These are phyloP conservation scores for Boletellus ananiceps DNA, from an alignment of 768 basidiomycete genomes.

Conservation along the genomic window DNA sequence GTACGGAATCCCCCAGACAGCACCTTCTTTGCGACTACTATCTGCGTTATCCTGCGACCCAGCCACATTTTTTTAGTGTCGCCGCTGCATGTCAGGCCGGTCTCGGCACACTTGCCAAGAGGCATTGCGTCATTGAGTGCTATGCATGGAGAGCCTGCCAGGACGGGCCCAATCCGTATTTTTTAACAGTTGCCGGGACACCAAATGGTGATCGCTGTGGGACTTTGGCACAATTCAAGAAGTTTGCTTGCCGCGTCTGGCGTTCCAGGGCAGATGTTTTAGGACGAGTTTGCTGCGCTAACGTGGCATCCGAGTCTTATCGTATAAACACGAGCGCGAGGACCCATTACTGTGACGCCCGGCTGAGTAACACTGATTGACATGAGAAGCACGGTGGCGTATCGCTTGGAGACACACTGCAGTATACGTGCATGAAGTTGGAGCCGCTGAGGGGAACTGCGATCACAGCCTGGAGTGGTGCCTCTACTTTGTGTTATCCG, in stretches of 20 bases:
- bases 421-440: constrained; percentile 54
- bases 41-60: neutral
- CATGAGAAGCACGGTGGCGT: constrained; percentile 50
- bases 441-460: constrained; percentile 10
- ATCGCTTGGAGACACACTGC: constrained; percentile 44
- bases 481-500: neutral
- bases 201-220: neutral
- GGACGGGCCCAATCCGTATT: constrained; percentile 42
- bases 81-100: constrained; percentile 24
- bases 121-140: constrained; percentile 49
- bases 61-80: constrained; percentile 8
- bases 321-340: constrained; percentile 37
- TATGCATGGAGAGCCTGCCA: constrained; percentile 44
- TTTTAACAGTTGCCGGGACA: too few relatives aligned
- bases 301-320: constrained; percentile 36
- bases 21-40: constrained; percentile 5
- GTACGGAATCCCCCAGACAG: constrained; percentile 1
- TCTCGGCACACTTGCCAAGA: constrained; percentile 42
- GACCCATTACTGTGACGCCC: constrained; percentile 57
- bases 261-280: constrained; percentile 45
- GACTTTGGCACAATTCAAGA: constrained; percentile 43
- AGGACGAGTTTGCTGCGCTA: constrained; percentile 43
- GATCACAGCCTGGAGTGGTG: neutral
- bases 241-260: constrained; percentile 51
- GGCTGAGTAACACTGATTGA: constrained; percentile 42